phyloP scores from a whole-genome alignment of 768 basidiomycete species.

The Boletellus ananas region DNA sequence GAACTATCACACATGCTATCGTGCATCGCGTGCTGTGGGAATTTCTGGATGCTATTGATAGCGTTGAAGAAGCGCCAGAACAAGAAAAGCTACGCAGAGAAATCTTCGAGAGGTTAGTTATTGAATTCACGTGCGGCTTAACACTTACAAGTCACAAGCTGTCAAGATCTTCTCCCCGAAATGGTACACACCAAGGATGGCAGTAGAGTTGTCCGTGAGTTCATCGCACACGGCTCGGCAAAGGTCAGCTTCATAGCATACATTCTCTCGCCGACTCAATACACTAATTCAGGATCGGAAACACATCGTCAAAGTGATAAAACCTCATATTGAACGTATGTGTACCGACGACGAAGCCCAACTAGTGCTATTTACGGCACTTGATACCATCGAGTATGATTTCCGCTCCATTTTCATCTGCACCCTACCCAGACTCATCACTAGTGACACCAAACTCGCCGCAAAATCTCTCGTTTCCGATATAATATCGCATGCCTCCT shows the following conservation, averaged over 20 bases:
- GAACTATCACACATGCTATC: slow-evolving; percentile 79
- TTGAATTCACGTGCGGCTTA: neutral
- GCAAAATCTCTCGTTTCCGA: slow-evolving; percentile 74
- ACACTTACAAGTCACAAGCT: slow-evolving; percentile 39
- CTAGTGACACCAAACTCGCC: slow-evolving; percentile 86
- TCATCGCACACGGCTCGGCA: slow-evolving; percentile 77
- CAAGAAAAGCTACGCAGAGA: slow-evolving; percentile 72
- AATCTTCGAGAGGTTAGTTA: slow-evolving; percentile 70
- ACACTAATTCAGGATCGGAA: slow-evolving; percentile 67
- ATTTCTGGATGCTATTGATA: slow-evolving; percentile 63
- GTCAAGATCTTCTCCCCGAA: slow-evolving; percentile 82
- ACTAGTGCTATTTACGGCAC: slow-evolving; percentile 81
- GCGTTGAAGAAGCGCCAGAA: slow-evolving; percentile 58
- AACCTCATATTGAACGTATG: slow-evolving; percentile 87
- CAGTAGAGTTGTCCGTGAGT: slow-evolving; percentile 79
- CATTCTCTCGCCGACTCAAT: neutral
- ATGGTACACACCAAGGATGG: slow-evolving; percentile 95
- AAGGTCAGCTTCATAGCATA: slow-evolving; percentile 47
- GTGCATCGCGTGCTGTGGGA: slow-evolving; percentile 88
- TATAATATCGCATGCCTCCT: slow-evolving; percentile 55
- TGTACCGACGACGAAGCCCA: slow-evolving; percentile 88
- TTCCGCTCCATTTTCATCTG: neutral
- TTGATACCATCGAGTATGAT: slow-evolving; percentile 85
- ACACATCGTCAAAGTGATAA: slow-evolving; percentile 83
- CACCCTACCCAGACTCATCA: neutral